Evolutionary conservation across 345 rosid species (phyloP), one percentile per base, ranked within the genome.

Genomic region (Trapa bicornis): DNA sequence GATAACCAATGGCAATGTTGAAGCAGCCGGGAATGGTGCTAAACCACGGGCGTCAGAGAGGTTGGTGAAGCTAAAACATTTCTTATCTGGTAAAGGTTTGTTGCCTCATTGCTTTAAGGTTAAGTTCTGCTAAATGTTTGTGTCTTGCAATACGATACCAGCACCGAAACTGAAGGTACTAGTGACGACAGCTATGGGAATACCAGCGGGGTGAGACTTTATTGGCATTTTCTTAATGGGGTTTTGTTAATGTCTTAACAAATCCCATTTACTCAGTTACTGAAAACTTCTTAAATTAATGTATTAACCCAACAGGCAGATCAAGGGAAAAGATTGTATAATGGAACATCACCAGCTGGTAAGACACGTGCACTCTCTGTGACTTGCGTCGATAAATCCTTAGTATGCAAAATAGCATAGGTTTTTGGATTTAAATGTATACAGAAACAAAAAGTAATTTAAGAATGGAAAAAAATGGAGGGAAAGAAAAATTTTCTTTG

Each of bases 241-340:
- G 10, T 70, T 56, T 61, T 43, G 38, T 37, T 57, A 3, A 41
- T n/a, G 12, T 65, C 10, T 43, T 9, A 41, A 41, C 6, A 60
- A 5, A 37, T 17, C 33, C 22, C 41, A 15, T 38, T 6, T 7
- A n/a, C 43, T 1, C 6, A 65, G 29, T n/a, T 36, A n/a, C 37
- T 7, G 29, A 5, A 13, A 63, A 10, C 6, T 14, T 63, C 57
- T 48, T 67, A 32, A 71, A 68, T 68, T 6, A 42, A 37, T 29
- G 41, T 41, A 39, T 14, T 65, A 48, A 56, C 75, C 29, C 66
- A 11, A 64, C 86, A 90, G 98, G 86, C 75, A 33, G 88, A 77
- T 77, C 82, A 86, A 78, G 82, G 71, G 78, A 95, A 89, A 82
- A 82, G 85, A 80, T 84, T 85, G 62, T 72, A 84, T 7, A 88